Base-by-base conservation (phyloP, 1,284 basidiomycete genomes). In the Gymnopus androsaceus region DNA sequence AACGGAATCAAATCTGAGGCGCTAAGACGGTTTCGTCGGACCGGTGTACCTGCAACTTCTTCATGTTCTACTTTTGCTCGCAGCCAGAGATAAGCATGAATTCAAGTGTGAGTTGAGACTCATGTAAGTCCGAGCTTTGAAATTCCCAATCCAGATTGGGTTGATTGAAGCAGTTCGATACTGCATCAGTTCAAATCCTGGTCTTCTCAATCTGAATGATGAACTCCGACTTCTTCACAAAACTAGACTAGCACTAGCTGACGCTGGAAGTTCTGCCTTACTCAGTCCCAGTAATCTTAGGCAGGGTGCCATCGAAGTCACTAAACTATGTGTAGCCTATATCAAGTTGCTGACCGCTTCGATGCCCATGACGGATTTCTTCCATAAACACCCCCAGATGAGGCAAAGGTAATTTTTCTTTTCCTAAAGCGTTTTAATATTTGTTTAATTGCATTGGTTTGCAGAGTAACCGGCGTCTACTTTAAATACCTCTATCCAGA, bases 401-500 rank as follows among this genome's bases (percentile, higher is more conserved):
- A 83, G 95, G 52, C 92, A 92, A 73, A 89, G 85, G 96, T 93
- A 67, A 62, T n/a, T n/a, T n/a, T n/a, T n/a, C 42, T 23, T 57
- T 36, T 34, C 12, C 27, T 30, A n/a, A n/a, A n/a, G n/a, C n/a
- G n/a, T n/a, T 23, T 36, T 17, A 8, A 11, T 36, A 34, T 25
- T 27, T 21, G 2, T 27, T 6, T 28, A 14, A 27, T 12, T 33
- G n/a, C n/a, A n/a, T n/a, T n/a, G 27, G 37, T 56, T 3, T 56
- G 2, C 61, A 94, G 94, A 62, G 92, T 98, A 36, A 97, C 95
- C 23, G 82, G 91, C 30, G 93, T 98, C 19, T 99, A 99, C 76
- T 99, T 99, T 83, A 99, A 99, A 75, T 95, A 95, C 14, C 82
- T 99, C 42, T 99, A 99, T 73, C 97, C 95, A 3, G 82, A 88